Conservation (phyloP, 257 asterid species). For the Solanum clarkiae region DNA sequence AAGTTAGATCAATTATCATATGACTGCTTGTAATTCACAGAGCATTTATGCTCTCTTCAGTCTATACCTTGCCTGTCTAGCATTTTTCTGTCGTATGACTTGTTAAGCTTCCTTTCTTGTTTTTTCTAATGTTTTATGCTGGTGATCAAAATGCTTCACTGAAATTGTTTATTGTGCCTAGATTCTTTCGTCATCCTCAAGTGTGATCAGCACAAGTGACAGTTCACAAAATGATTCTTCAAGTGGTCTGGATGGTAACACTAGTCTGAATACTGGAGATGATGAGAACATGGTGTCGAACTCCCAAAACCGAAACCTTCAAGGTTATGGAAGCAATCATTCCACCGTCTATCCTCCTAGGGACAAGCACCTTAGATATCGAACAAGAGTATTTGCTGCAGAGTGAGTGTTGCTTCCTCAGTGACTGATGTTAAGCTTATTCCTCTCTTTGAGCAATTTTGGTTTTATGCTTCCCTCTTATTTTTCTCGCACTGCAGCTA, state of each 20-base stretch:
- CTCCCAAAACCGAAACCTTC: conserved; percentile 28
- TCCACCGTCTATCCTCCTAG: conserved; percentile 42
- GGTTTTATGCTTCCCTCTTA: neutral
- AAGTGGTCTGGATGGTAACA: conserved; percentile 46
- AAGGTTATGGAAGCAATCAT: conserved; percentile 27
- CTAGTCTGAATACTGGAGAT: conserved; percentile 38
- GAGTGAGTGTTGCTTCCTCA: conserved; percentile 49
- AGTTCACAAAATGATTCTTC: conserved; percentile 44
- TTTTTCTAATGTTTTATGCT: neutral
- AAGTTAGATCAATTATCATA: neutral
- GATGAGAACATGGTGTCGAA: conserved; percentile 93
- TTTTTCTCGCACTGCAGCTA: neutral
- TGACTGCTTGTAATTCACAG: neutral
- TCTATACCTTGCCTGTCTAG: neutral
- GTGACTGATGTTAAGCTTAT: neutral
- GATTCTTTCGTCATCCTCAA: conserved; percentile 78
- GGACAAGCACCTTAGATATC: conserved; percentile 93
- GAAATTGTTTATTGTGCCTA: conserved; percentile 13
- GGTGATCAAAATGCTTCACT: neutral
- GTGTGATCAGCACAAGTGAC: conserved; percentile 28
- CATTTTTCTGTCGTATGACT: neutral
- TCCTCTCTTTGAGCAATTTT: neutral
- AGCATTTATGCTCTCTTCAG: neutral
- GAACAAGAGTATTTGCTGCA: conserved; percentile 96
- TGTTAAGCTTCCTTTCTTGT: neutral